phyloP scores from a whole-genome alignment of 331 rosid genomes.

The Arachis monticola region DNA sequence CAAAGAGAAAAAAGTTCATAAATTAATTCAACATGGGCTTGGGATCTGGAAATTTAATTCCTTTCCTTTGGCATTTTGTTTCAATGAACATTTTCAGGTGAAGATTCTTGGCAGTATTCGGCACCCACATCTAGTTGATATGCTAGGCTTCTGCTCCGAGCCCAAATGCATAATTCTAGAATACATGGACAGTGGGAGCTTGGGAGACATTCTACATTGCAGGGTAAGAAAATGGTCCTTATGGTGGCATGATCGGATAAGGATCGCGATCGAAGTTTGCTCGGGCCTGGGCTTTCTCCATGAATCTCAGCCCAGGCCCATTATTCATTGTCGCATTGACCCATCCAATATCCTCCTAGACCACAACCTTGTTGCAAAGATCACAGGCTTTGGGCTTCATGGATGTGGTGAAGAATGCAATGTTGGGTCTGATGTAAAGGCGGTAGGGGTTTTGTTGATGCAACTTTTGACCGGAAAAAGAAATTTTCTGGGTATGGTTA shows the following conservation, averaged over 20 bases:
- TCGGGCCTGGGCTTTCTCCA: slow-evolving; percentile 74
- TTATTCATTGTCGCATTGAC: slow-evolving; percentile 56
- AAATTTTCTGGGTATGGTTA: slow-evolving; percentile 58
- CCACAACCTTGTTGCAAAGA: slow-evolving; percentile 71
- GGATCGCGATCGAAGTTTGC: slow-evolving; percentile 65
- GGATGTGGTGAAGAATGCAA: slow-evolving; percentile 37
- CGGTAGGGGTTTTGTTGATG: slow-evolving; percentile 60
- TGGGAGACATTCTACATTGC: slow-evolving; percentile 60
- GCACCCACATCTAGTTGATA: slow-evolving; percentile 73
- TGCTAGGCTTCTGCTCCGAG: slow-evolving; percentile 71
- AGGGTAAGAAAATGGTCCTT: slow-evolving; percentile 55
- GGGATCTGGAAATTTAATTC: background rate
- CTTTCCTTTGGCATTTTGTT: background rate
- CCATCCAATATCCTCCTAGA: slow-evolving; percentile 68
- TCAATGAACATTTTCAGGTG: slow-evolving; percentile 51
- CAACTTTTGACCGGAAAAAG: slow-evolving; percentile 64
- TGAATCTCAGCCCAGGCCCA: slow-evolving; percentile 45
- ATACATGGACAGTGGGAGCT: slow-evolving; percentile 80
- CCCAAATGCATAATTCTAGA: slow-evolving; percentile 69
- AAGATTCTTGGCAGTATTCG: slow-evolving; percentile 57
- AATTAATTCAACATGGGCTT: background rate
- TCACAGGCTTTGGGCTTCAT: slow-evolving; percentile 58
- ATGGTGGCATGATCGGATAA: slow-evolving; percentile 74
- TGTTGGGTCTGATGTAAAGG: slow-evolving; percentile 48
- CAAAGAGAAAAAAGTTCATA: background rate